Conservation (phyloP, 176 grass and related monocot genomes). For the Aegilops speltoides region DNA sequence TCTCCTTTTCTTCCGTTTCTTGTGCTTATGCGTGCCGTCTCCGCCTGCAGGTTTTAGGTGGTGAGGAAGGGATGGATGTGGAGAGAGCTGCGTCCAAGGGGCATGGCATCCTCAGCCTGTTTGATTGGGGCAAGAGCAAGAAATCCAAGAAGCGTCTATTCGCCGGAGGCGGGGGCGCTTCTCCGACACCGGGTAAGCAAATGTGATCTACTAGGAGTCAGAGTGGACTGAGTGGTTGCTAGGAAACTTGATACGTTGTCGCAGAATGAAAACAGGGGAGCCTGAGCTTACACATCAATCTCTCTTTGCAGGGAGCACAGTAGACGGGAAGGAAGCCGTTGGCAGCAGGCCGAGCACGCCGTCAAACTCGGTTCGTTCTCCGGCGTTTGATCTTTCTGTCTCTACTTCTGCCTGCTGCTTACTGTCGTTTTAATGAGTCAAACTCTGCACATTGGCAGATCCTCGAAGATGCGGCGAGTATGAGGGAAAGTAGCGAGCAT, state of each 20-base stretch:
- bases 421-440: background rate
- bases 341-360: slow-evolving; percentile 32
- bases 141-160: slow-evolving; percentile 73
- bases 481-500: slow-evolving; percentile 69
- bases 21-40: slow-evolving; percentile 36
- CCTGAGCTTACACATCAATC: background rate
- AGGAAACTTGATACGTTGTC: background rate
- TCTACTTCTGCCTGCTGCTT: background rate
- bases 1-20: background rate
- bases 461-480: slow-evolving; percentile 57
- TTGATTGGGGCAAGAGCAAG: slow-evolving; percentile 92
- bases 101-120: slow-evolving; percentile 70
- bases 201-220: background rate
- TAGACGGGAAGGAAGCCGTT: slow-evolving; percentile 33
- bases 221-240: background rate
- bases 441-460: slow-evolving; percentile 41
- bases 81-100: slow-evolving; percentile 69
- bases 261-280: background rate
- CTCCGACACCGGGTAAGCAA: slow-evolving; percentile 29
- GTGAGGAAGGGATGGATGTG: slow-evolving; percentile 56
- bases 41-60: slow-evolving; percentile 26
- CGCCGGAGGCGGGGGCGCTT: slow-evolving; percentile 23
- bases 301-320: slow-evolving; percentile 39
- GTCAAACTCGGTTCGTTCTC: slow-evolving; percentile 47
- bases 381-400: background rate